phyloP scores from a whole-genome alignment of 2,329 filamentous ascomycete species.

The Endocalyx cinctus region DNA sequence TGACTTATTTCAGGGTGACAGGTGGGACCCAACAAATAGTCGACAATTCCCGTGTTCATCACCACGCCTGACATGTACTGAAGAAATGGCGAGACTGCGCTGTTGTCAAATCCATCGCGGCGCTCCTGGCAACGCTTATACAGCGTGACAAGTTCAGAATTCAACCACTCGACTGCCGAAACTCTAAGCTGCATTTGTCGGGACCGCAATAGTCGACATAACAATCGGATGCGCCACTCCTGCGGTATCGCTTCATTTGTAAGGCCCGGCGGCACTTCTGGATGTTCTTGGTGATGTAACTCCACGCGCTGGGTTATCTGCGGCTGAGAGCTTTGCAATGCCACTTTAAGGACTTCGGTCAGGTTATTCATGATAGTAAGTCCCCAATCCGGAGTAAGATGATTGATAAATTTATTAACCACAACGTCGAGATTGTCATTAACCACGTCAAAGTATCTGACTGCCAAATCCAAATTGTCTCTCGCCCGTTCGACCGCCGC shows the following conservation, averaged over 20 bases:
- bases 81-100: conserved; percentile 35
- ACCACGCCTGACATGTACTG: conserved; percentile 67
- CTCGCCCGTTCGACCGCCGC: conserved; percentile 22
- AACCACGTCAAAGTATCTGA: conserved; percentile 39
- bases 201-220: conserved; percentile 71
- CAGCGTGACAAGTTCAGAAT: conserved; percentile 61
- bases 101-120: conserved; percentile 31
- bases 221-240: conserved; percentile 65
- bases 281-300: conserved; percentile 28
- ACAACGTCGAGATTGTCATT: conserved; percentile 39
- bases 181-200: conserved; percentile 89
- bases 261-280: conserved; percentile 33
- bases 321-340: conserved; percentile 33
- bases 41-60: conserved; percentile 64
- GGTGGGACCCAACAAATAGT: conserved; percentile 84
- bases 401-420: conserved; percentile 53
- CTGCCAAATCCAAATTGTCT: conserved; percentile 33
- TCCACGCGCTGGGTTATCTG: conserved; percentile 30
- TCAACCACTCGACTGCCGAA: conserved; percentile 70
- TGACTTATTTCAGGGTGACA: conserved; percentile 88
- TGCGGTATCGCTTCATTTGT: conserved; percentile 48
- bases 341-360: conserved; percentile 38
- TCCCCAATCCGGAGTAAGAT: conserved; percentile 42
- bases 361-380: conserved; percentile 34
- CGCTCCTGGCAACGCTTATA: conserved; percentile 55